phyloP scores from a whole-genome alignment of 345 rosid species.

The Toxicodendron radicans region DNA sequence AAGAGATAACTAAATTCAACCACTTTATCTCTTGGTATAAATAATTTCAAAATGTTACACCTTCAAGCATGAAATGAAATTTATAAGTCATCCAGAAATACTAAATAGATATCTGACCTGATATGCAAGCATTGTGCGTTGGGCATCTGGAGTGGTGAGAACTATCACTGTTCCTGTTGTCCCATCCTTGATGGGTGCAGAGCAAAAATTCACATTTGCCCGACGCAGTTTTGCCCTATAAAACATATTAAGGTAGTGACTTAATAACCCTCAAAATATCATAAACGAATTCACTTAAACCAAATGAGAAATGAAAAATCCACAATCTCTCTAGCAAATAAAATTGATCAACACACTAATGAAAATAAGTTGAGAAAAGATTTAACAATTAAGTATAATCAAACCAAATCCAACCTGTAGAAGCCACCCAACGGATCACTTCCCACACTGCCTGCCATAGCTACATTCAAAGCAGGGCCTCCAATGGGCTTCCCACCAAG shows the following conservation, averaged over 20 bases:
- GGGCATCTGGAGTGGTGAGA: constrained; percentile 96
- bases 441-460: constrained; percentile 91
- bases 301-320: neutral
- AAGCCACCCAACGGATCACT: constrained; percentile 91
- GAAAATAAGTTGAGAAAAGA: constrained; percentile 11
- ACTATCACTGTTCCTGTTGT: constrained; percentile 98
- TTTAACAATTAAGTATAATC: constrained; percentile 1
- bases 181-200: constrained; percentile 81
- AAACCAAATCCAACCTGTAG: constrained; percentile 56
- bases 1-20: neutral
- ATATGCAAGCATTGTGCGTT: constrained; percentile 95
- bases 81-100: neutral
- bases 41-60: neutral
- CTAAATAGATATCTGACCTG: constrained; percentile 46
- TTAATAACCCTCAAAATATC: neutral
- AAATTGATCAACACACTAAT: neutral
- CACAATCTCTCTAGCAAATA: neutral
- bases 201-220: constrained; percentile 85
- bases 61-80: constrained; percentile 5
- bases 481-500: constrained; percentile 58
- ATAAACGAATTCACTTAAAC: neutral
- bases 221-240: constrained; percentile 66
- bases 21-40: neutral
- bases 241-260: constrained; percentile 16
- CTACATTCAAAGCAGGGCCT: constrained; percentile 69